Conservation (phyloP, 768 basidiomycete species). For the Mycena polygramma region DNA sequence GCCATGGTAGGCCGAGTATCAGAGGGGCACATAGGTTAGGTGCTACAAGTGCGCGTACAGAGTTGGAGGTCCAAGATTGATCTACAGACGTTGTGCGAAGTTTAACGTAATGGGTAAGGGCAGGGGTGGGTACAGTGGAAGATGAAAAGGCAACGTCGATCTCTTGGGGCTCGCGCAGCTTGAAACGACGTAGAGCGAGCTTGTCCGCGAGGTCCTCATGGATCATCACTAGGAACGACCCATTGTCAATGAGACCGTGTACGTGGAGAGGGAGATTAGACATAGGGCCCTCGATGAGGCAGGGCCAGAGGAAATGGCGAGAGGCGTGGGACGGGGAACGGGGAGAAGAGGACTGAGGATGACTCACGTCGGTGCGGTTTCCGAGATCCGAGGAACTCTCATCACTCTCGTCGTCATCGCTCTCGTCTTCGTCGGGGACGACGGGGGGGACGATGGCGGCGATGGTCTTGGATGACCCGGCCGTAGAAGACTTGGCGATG, state of each 20-base stretch:
- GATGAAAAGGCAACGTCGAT: not conserved
- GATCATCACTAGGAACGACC: conserved; percentile 17
- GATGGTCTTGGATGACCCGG: too few species aligned
- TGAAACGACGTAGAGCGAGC: not conserved
- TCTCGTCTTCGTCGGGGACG: too few species aligned
- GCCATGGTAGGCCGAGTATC: conserved; percentile 9
- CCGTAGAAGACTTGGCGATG: too few species aligned
- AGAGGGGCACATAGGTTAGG: conserved; percentile 4
- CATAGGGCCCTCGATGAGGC: conserved; percentile 1
- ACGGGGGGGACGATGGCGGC: too few species aligned
- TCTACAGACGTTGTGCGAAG: not conserved
- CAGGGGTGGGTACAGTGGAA: fast-evolving
- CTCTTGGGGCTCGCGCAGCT: not conserved
- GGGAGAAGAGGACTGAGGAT: too few species aligned
- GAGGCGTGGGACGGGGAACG: too few species aligned
- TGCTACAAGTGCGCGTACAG: conserved; percentile 6
- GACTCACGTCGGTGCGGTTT: too few species aligned
- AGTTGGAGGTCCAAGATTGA: not conserved
- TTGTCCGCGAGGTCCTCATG: not conserved
- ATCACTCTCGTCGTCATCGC: too few species aligned
- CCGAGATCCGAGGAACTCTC: too few species aligned
- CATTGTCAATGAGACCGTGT: conserved; percentile 20
- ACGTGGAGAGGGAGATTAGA: not conserved
- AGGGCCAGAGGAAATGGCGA: conserved; percentile 27
- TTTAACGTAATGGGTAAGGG: not conserved